Evolutionary conservation across 1,284 basidiomycete genomes (phyloP).

Genomic region (Tremellales sp.): DNA sequence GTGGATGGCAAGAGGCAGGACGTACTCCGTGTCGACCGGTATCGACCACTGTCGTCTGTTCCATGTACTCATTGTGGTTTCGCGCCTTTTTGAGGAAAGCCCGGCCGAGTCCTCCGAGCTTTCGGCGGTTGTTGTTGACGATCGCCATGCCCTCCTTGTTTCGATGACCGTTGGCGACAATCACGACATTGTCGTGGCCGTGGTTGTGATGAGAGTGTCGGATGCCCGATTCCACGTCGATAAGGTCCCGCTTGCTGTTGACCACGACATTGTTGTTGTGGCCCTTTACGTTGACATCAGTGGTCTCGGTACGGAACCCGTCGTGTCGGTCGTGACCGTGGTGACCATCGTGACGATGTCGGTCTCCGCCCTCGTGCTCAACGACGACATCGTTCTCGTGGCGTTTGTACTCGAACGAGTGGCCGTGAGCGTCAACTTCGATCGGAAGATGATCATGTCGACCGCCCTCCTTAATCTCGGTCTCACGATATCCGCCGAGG

Average conservation of each 20-base stretch:
- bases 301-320: no score
- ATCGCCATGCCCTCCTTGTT: conserved; percentile 1
- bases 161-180: conserved; percentile 4
- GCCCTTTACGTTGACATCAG: background rate
- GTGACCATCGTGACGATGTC: conserved; percentile 1
- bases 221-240: conserved; percentile 6
- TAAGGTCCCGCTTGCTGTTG: background rate
- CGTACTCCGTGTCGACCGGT: conserved; percentile 9
- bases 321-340: conserved; percentile 9
- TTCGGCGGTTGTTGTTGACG: conserved; percentile 5
- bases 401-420: no score
- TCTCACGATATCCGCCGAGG: no score
- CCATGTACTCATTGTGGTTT: background rate
- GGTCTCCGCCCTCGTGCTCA: background rate
- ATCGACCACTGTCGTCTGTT: conserved; percentile 11
- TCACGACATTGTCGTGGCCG: conserved; percentile 4
- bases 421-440: no score
- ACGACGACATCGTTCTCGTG: conserved; percentile 1
- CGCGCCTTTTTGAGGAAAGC: conserved; percentile 10
- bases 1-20: no score
- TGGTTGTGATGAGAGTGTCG: conserved; percentile 6
- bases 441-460: no score
- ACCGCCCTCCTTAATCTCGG: no score
- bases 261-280: conserved; percentile 5
- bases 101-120: conserved; percentile 8